Evolutionary conservation across 106 monocot species (phyloP), one percentile per base, ranked within the genome.

Genomic region (Cymbidium sinense): DNA sequence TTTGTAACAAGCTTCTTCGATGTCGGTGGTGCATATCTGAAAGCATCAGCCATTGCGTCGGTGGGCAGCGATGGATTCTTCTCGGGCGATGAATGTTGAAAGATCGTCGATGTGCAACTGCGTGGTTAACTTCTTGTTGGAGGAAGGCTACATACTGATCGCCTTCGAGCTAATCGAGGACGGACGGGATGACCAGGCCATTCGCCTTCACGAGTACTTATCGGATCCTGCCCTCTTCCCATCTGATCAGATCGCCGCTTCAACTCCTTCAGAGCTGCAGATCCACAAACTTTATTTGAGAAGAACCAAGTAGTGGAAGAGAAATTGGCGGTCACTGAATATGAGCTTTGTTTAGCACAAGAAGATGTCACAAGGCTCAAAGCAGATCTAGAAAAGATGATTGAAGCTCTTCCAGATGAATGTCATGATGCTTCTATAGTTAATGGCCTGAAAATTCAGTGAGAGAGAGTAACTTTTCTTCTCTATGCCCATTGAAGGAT

Each of bases 401-500:
- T 84, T 62, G 83, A 89, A 81, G 79, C 77, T 18, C 34, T 29
- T 54, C 50, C 75, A 73, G 81, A 85, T 78, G 84, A 76, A 35
- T 2, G 70, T 70, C 43, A 37, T 61, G 81, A 86, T 85, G 79
- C 31, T 37, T 75, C 81, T 83, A 34, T 67, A 55, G 69, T 30
- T 80, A 83, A 82, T 83, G 84, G 67, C 50, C 58, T 61, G 64
- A 52, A 10, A 81, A 82, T 34, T 55, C 85, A 85, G 74, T 70
- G 44, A 35, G 77, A 79, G 61, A 83, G 52, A 83, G 64, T 41
- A 81, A 86, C 39, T 80, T 87, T 75, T 85, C 80, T 81, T 86
- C 88, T 81, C 88, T 96, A 84, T 93, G 96, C 43, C 87, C 88
- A 52, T 74, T 96, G 72, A 96, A 94, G 82, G 96, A 94, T 71